These are phyloP conservation scores for Ilyonectria sp. DNA, from an alignment of 2,329 filamentous ascomycete species.

Conservation along the genomic window DNA sequence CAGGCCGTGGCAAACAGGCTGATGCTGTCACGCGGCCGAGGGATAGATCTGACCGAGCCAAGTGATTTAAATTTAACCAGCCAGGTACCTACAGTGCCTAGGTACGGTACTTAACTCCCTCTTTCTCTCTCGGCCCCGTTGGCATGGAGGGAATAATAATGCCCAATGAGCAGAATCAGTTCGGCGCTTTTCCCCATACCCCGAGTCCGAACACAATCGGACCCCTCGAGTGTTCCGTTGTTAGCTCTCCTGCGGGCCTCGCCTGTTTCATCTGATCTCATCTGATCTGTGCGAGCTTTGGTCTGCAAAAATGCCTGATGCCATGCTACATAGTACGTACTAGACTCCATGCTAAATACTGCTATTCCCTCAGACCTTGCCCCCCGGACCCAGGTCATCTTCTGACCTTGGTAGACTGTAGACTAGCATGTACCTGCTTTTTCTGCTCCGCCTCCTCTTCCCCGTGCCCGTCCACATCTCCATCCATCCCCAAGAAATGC, in stretches of 20 bases:
- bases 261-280: slow-evolving; percentile 43
- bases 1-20: not conserved
- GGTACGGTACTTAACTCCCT: not conserved
- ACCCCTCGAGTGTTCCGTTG: slow-evolving; percentile 2
- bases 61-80: slow-evolving; percentile 17
- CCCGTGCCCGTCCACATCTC: slow-evolving; percentile 23
- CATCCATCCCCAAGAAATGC: slow-evolving; percentile 30
- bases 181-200: slow-evolving; percentile 11
- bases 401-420: not conserved
- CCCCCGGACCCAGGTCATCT: not conserved
- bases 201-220: slow-evolving; percentile 13
- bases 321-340: not conserved
- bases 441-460: slow-evolving; percentile 25
- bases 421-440: slow-evolving; percentile 23
- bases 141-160: not conserved
- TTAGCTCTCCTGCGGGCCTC: slow-evolving; percentile 14
- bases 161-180: not conserved
- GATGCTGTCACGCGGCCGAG: slow-evolving; percentile 25
- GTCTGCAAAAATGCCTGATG: slow-evolving; percentile 13
- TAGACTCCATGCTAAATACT: slow-evolving; percentile 2
- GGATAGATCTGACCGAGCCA: slow-evolving; percentile 29
- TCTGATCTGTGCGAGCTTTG: slow-evolving; percentile 34
- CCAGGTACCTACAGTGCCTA: not conserved
- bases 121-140: not conserved
- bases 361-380: slow-evolving; percentile 3